A percentile compares a stretch with the other conserved stretches of the same genome.
Conservation (phyloP, 257 asterid species). For the Solanum gandarillasii region DNA sequence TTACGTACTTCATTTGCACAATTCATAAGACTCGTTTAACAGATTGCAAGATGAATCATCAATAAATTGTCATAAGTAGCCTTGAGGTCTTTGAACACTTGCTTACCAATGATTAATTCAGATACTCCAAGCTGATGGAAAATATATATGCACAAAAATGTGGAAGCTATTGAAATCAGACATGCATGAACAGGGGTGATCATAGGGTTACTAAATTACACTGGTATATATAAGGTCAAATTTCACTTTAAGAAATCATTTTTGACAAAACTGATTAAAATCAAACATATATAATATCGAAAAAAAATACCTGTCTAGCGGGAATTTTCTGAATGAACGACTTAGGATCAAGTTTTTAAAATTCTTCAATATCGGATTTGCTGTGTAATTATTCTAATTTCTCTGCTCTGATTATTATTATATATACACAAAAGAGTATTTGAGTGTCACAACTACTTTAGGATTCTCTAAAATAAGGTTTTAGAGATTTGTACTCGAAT, state of each 20-base stretch:
- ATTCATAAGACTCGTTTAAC: neutral
- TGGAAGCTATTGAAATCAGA: neutral
- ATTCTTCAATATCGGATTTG: neutral
- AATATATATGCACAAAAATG: too few relatives aligned
- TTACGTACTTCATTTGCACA: neutral
- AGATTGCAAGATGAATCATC: neutral
- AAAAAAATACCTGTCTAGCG: neutral
- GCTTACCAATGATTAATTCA: neutral
- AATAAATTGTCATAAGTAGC: neutral
- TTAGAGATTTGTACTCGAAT: neutral
- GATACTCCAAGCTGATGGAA: neutral
- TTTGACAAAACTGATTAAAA: neutral
- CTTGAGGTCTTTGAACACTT: too few relatives aligned
- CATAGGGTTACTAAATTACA: too few relatives aligned
- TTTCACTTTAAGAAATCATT: neutral
- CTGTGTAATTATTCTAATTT: neutral
- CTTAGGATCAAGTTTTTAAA: neutral
- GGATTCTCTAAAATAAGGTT: neutral
- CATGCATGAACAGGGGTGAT: neutral
- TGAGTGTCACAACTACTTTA: neutral
- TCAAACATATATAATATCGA: neutral
- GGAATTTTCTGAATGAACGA: neutral
- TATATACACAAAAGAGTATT: neutral
- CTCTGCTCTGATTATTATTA: neutral
- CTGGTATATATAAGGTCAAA: too few relatives aligned